Conservation (phyloP, 768 basidiomycete species). For the Suillus lakei region DNA sequence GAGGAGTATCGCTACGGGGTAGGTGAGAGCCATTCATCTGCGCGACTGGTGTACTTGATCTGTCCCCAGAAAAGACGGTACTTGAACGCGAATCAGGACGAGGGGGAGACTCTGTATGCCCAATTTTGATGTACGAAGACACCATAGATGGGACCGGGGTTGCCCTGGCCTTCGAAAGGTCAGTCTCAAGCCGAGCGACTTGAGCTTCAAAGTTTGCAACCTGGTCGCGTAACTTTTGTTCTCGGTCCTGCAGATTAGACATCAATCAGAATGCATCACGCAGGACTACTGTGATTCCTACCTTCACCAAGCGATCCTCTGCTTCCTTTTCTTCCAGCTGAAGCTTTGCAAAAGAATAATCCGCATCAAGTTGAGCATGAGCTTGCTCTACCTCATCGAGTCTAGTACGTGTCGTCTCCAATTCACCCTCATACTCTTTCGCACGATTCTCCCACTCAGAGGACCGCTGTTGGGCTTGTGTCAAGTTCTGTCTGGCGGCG, state of each 20-base stretch:
- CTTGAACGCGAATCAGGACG: conserved; percentile 82
- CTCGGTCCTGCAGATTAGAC: conserved; percentile 59
- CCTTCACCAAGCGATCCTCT: conserved; percentile 69
- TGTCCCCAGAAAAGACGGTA: conserved; percentile 57
- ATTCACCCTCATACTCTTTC: conserved; percentile 67
- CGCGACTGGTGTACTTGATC: conserved; percentile 56
- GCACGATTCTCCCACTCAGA: conserved; percentile 83
- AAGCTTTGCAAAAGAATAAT: conserved; percentile 66
- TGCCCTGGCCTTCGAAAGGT: conserved; percentile 54
- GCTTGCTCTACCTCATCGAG: conserved; percentile 72
- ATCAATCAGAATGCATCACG: conserved; percentile 11
- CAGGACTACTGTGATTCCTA: conserved; percentile 32
- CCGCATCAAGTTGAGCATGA: conserved; percentile 69
- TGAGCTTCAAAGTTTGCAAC: conserved; percentile 65
- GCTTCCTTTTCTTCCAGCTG: conserved; percentile 81
- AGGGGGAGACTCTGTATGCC: conserved; percentile 46
- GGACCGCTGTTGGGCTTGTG: conserved; percentile 77
- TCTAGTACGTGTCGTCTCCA: conserved; percentile 62
- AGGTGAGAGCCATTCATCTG: conserved; percentile 34
- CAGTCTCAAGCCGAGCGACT: conserved; percentile 58
- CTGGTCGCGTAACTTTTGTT: conserved; percentile 70
- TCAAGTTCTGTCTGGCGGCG: conserved; percentile 63
- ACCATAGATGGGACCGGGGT: conserved; percentile 32
- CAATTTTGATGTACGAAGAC: conserved; percentile 46
- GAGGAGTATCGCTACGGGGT: conserved; percentile 52